Evolutionary conservation across 352 stramenopile species (phyloP), one percentile per base, ranked within the genome.

Genomic region (Phytophthora podocarpi): DNA sequence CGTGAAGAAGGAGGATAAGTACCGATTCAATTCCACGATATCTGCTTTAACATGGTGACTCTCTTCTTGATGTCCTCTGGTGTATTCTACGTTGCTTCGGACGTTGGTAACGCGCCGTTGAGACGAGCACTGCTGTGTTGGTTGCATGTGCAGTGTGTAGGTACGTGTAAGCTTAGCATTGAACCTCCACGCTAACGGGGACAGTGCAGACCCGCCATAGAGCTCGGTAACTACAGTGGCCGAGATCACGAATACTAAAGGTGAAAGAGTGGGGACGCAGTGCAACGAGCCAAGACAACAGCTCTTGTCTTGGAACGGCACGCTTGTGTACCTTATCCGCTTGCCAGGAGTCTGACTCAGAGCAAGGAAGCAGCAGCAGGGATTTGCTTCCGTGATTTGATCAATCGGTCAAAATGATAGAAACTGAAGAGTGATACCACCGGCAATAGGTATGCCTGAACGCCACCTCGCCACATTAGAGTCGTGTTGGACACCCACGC

Each of bases 371-470:
- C n/a, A 24, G 7, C 48, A 56, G 18, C 24, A 31, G 49, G 18
- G 49, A 57, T 57, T 57, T 57, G 49, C 49, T 23, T 42, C 21
- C 21, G 24, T 32, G 46, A 35, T 13, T 49, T 46, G 26, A 27
- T 51, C 32, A n/a, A 53, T 40, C 28, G 12, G 7, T 23, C n/a
- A 11, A 37, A 15, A 37, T 37, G 2, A 37, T 6, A 5, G 32
- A 37, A 15, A 18, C n/a, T 6, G 32, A 37, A 37, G 12, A 37
- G 32, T 15, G 32, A n/a, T 50, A n/a, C 28, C 42, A 24, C 23
- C 40, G 23, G 23, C 15, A 47, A 20, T n/a, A n/a, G n/a, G n/a
- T n/a, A n/a, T n/a, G n/a, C n/a, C n/a, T n/a, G n/a, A n/a, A n/a
- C n/a, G n/a, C n/a, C n/a, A n/a, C n/a, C n/a, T n/a, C n/a, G n/a